Evolutionary conservation across 2,329 filamentous ascomycete genomes (phyloP), one percentile per base, ranked within the genome.

Genomic region (Aspergillus sp.): DNA sequence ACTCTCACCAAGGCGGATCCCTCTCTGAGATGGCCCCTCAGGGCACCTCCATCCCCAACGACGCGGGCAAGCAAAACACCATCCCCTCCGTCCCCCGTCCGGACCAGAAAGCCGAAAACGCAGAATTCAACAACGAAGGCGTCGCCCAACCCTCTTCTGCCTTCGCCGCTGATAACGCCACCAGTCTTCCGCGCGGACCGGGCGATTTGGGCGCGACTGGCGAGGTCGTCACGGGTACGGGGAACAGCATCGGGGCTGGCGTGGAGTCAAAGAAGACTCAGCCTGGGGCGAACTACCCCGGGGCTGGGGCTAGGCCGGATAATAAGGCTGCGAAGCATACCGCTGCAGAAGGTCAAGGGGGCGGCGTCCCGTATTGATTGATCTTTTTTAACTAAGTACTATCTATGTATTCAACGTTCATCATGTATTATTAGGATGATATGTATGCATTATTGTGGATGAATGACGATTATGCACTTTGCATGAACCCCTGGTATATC

Each of bases 401-500:
- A 19, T 19, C 19, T 19, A 19, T 19, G 19, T 19, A 19, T 19
- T 19, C 19, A 19, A 19, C 19, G 19, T 19, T 19, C 19, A 19
- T 19, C 19, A 19, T 19, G 19, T 19, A 19, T 19, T 19, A 19
- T 19, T 19, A 19, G 19, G 19, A 19, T 19, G 19, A 1, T 19
- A 19, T 19, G 19, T 19, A 19, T 19, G 19, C 19, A 19, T 19
- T 19, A 19, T 19, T 19, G 19, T 19, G 19, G 19, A 19, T 19
- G 19, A 19, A 19, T 19, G 19, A 19, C 19, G 19, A 19, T 9
- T 32, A 32, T 32, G 30, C 30, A 8, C 27, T 28, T 3, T 39
- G 82, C 65, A 88, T 87, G 57, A 96, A 71, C 47, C 84, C 87
- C 53, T 77, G 79, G 57, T 88, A 94, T 4, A 93, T 83, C 59